Evolutionary conservation across 2,329 filamentous ascomycete species (phyloP), one percentile per base, ranked within the genome.

Genomic region (Ramichloridium luteum): DNA sequence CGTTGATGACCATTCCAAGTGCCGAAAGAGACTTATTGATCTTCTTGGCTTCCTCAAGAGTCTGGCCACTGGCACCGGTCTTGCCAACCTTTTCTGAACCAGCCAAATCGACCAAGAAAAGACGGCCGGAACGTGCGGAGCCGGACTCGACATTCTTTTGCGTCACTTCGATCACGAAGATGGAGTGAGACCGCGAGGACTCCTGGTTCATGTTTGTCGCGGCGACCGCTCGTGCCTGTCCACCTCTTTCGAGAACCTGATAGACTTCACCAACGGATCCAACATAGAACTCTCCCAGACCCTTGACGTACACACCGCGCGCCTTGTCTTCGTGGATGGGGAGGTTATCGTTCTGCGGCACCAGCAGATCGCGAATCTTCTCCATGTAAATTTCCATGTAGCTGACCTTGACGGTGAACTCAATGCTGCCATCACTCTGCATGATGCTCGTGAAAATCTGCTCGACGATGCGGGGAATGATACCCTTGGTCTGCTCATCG

Each of bases 301-400:
- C 90, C 60, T 96, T 96, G 51, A 96, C 90, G 51, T 96, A 96
- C 1, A 96, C 88, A 33, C 90, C 90, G 38, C 83, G 72, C 54
- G 80, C 90, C 70, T 94, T 93, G 61, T 96, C 90, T 53, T 98
- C 90, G 61, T 96, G 90, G n/a, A 96, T 78, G 1, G 88, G 86
- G 31, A 98, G 66, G 54, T 96, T 96, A 63, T 94, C 88, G 59
- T 96, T 93, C 38, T 86, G 80, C 8, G 90, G 90, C 14, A 80
- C 77, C 42, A 98, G 65, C 51, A 98, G 62, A 74, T 98, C 90
- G 50, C 88, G 76, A 57, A 98, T 96, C 47, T 81, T 77, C 64
- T 98, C 90, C 90, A 96, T 98, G 67, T 98, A 98, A 44, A 98
- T 96, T 61, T 98, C 90, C 86, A 98, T 94, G 61, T 96, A 96